phyloP scores from a whole-genome alignment of 2,329 filamentous ascomycete genomes.

The Apiospora marii region DNA sequence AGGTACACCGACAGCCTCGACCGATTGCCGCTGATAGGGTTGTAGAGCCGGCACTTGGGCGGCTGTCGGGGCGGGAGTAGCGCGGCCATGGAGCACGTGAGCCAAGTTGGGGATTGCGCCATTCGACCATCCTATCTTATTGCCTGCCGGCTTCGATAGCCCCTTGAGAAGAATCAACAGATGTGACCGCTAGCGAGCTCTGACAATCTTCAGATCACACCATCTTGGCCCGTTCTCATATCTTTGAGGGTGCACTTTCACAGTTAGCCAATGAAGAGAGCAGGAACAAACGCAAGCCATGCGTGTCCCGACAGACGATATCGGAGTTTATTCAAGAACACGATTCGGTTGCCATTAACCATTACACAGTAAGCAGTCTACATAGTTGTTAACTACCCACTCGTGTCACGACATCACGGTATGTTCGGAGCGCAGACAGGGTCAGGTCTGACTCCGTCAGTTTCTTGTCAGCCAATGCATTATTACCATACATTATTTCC shows the following conservation, averaged over 20 bases:
- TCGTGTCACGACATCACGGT: neutral
- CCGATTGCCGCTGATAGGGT: neutral
- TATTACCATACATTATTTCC: neutral
- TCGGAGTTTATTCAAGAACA: neutral
- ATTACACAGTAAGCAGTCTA: no score
- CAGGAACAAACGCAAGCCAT: neutral
- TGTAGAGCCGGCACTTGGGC: neutral
- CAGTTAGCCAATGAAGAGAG: neutral
- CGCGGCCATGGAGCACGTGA: conserved; percentile 8
- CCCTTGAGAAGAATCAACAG: neutral
- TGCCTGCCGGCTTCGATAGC: neutral
- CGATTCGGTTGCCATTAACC: neutral
- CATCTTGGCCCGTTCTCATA: conserved; percentile 2
- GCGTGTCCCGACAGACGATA: neutral
- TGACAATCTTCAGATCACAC: neutral
- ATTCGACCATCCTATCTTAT: neutral
- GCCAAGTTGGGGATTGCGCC: conserved; percentile 8
- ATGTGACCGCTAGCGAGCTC: neutral
- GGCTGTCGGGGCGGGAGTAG: neutral
- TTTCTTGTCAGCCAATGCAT: neutral
- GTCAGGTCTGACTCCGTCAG: neutral
- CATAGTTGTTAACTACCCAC: neutral
- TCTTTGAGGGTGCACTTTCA: neutral
- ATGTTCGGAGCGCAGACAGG: neutral
- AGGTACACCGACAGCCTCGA: neutral